Base-by-base conservation (phyloP, 208 protist genomes). In the Tetramitus jugosus region DNA sequence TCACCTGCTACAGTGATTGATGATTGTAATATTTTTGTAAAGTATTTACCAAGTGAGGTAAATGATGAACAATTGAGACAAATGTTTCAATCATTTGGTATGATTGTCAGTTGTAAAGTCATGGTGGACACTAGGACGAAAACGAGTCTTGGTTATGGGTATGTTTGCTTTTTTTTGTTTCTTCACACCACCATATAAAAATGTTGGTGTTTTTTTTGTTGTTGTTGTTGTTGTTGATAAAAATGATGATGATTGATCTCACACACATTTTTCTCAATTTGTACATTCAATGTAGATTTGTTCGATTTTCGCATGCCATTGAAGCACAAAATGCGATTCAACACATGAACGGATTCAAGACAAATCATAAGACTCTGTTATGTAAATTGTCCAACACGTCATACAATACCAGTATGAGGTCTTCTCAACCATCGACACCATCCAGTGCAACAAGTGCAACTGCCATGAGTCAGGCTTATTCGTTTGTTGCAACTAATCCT, bases 201-300 rank as follows among this genome's bases (percentile, higher is more conserved):
- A n/a, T n/a, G n/a, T n/a, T n/a, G n/a, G n/a, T n/a, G n/a, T n/a
- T n/a, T n/a, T n/a, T n/a, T n/a, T n/a, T n/a, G n/a, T n/a, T n/a
- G n/a, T n/a, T n/a, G n/a, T n/a, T n/a, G n/a, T n/a, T n/a, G n/a
- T n/a, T n/a, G n/a, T n/a, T n/a, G n/a, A n/a, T n/a, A n/a, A n/a
- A n/a, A n/a, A n/a, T n/a, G n/a, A n/a, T n/a, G n/a, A n/a, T n/a
- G n/a, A n/a, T n/a, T n/a, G n/a, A n/a, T n/a, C n/a, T n/a, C n/a
- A n/a, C n/a, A n/a, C n/a, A n/a, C n/a, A n/a, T n/a, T n/a, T n/a
- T n/a, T n/a, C n/a, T n/a, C n/a, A 49, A 42, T 71, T 20, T 33
- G 33, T 49, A 17, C 3, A 49, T 49, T 49, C n/a, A 23, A 45
- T 84, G 82, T 65, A 76, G 81, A 43, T 84, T 84, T 61, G 81